Percentiles rank a stretch among this genome's conserved stretches.
phyloP scores from a whole-genome alignment of 768 basidiomycete genomes.

The Phanerochaete carnosa region DNA sequence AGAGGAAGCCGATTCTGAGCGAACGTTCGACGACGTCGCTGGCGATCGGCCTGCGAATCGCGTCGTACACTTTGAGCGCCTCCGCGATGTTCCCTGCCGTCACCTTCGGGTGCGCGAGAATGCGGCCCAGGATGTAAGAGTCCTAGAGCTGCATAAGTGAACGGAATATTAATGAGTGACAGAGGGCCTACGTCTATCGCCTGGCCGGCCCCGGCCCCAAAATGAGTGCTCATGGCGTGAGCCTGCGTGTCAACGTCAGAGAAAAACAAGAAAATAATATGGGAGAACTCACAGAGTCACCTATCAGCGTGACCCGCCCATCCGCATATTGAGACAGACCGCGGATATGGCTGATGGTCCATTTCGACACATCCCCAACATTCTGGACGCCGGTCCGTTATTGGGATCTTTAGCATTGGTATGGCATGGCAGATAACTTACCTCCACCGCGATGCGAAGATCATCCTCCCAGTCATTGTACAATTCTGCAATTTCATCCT shows the following conservation, averaged over 20 bases:
- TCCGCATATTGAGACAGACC: slow-evolving; percentile 20
- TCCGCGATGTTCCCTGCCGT: neutral
- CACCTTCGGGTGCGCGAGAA: neutral
- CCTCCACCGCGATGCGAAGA: neutral
- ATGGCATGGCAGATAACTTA: neutral
- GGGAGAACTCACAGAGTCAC: slow-evolving; percentile 24
- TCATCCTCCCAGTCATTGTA: slow-evolving; percentile 19
- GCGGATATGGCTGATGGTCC: slow-evolving; percentile 21
- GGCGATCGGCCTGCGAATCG: slow-evolving; percentile 1
- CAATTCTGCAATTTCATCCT: slow-evolving; percentile 27
- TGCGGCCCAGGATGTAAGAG: slow-evolving; percentile 1
- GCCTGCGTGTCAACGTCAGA: neutral
- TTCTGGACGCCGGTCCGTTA: neutral
- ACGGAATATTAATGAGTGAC: too few species aligned
- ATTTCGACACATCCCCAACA: slow-evolving; percentile 3
- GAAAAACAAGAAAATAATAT: too few species aligned
- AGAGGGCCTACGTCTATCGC: slow-evolving; percentile 7
- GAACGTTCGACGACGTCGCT: neutral
- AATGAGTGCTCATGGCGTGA: slow-evolving; percentile 16
- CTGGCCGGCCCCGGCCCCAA: slow-evolving; percentile 16
- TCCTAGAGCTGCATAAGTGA: neutral
- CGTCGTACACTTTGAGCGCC: neutral
- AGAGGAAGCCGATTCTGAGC: neutral
- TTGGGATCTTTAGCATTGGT: too few species aligned
- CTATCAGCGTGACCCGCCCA: slow-evolving; percentile 23